Evolutionary conservation across 2,329 filamentous ascomycete species (phyloP).

Genomic region (Aspergillus novoparasiticus): DNA sequence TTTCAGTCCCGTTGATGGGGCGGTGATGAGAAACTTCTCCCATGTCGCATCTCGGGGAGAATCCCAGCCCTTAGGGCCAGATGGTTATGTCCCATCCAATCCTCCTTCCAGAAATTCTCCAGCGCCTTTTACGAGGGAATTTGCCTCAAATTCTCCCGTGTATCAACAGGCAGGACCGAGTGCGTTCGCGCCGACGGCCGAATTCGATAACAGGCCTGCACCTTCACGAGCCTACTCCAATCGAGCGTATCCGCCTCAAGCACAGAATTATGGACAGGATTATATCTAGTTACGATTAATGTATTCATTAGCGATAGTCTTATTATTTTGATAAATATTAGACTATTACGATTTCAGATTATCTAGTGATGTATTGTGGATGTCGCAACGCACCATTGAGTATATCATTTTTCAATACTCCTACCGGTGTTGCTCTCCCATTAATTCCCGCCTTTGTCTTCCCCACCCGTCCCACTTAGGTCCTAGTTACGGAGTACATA

Average conservation of each 20-base stretch:
- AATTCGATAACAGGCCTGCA: slow-evolving; percentile 24
- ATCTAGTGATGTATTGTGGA: not conserved
- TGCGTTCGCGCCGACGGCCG: slow-evolving; percentile 24
- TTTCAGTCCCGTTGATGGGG: slow-evolving; percentile 20
- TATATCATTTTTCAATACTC: too few species aligned
- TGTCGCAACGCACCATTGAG: too few species aligned
- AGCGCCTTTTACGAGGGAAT: slow-evolving; percentile 1
- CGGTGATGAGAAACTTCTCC: slow-evolving; percentile 19
- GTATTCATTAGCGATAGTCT: not conserved
- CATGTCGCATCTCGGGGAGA: slow-evolving; percentile 15
- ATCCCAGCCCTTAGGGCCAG: slow-evolving; percentile 13
- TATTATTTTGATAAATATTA: not conserved
- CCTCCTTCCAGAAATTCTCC: slow-evolving; percentile 13
- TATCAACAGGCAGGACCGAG: slow-evolving; percentile 25
- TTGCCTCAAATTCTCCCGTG: slow-evolving; percentile 11
- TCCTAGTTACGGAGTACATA: too few species aligned
- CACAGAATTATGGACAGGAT: slow-evolving; percentile 10
- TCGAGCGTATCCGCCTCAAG: slow-evolving; percentile 13
- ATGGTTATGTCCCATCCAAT: slow-evolving; percentile 28
- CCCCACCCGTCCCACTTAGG: too few species aligned
- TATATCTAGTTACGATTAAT: slow-evolving; percentile 10
- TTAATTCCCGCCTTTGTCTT: too few species aligned
- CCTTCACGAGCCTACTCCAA: slow-evolving; percentile 26
- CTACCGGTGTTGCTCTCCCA: too few species aligned
- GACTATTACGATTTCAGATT: not conserved